Evolutionary conservation across 2,329 filamentous ascomycete species (phyloP).

Genomic region (Hysterium pulicare): DNA sequence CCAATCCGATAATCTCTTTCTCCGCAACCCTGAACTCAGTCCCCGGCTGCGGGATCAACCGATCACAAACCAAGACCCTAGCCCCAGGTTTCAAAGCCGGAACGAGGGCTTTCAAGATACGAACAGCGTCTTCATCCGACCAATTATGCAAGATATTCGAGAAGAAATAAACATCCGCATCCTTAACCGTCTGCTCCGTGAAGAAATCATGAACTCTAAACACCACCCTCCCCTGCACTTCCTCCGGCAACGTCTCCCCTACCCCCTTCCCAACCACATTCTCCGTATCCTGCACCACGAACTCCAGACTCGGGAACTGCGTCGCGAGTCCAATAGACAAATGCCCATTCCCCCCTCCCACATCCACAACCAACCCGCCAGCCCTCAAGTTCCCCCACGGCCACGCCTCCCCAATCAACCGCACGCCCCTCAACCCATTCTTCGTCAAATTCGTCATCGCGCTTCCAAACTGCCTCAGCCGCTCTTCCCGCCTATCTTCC

Average conservation of each 20-base stretch:
- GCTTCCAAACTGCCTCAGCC: neutral
- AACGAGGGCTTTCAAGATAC: slow-evolving; percentile 17
- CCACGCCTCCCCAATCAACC: too few species aligned
- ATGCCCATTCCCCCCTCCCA: neutral
- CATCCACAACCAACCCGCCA: neutral
- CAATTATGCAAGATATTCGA: slow-evolving; percentile 22
- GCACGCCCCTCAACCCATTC: too few species aligned
- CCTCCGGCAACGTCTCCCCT: neutral
- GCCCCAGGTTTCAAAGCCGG: slow-evolving; percentile 14
- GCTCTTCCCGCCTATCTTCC: neutral
- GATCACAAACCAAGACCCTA: slow-evolving; percentile 7
- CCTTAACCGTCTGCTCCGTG: too few species aligned
- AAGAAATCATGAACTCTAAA: slow-evolving; percentile 21
- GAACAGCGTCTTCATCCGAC: slow-evolving; percentile 15
- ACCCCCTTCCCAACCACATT: neutral
- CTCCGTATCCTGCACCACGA: neutral
- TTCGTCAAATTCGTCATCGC: neutral
- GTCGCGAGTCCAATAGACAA: too few species aligned
- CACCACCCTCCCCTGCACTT: neutral
- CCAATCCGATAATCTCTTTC: neutral
- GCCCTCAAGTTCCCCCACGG: too few species aligned
- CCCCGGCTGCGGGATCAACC: neutral
- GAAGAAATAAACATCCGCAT: slow-evolving; percentile 22
- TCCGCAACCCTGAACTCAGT: neutral
- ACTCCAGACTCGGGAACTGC: too few species aligned